Evolutionary conservation across 768 basidiomycete genomes (phyloP).

Genomic region (Mycena galopus): DNA sequence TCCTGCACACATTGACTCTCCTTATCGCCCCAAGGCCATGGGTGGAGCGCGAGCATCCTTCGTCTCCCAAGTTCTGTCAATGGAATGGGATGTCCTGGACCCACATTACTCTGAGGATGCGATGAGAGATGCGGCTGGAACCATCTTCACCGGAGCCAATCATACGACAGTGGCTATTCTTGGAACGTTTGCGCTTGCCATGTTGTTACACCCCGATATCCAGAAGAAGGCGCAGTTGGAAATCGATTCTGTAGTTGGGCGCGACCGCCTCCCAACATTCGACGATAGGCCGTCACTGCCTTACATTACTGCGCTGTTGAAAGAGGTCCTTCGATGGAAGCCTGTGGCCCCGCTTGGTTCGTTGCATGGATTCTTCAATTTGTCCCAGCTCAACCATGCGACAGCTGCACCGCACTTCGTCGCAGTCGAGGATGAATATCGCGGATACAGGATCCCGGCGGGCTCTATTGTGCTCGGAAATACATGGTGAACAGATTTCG

Average conservation of each 20-base stretch:
- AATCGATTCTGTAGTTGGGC: slow-evolving; percentile 50
- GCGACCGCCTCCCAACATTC: slow-evolving; percentile 48
- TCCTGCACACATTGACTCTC: background rate
- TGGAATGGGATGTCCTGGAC: background rate
- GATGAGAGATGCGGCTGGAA: slow-evolving; percentile 3
- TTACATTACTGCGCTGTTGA: slow-evolving; percentile 51
- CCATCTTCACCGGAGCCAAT: slow-evolving; percentile 9
- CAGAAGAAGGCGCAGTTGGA: slow-evolving; percentile 53
- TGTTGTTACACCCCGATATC: slow-evolving; percentile 51
- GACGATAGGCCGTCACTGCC: slow-evolving; percentile 49
- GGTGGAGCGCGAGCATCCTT: slow-evolving; percentile 6
- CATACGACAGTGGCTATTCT: slow-evolving; percentile 11
- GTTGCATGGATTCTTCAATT: slow-evolving; percentile 10
- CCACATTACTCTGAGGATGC: background rate
- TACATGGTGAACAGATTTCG: slow-evolving; percentile 38
- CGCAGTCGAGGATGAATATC: slow-evolving; percentile 41
- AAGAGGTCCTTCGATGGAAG: slow-evolving; percentile 54
- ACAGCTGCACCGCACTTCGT: slow-evolving; percentile 10
- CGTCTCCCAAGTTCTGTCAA: background rate
- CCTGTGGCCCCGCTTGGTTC: slow-evolving; percentile 49
- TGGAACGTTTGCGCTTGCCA: slow-evolving; percentile 33
- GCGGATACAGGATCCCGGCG: slow-evolving; percentile 46
- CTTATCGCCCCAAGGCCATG: background rate
- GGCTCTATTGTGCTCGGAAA: slow-evolving; percentile 45
- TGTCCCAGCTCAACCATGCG: background rate